phyloP scores from a whole-genome alignment of 345 rosid genomes.

The Eutrema heterophyllum region DNA sequence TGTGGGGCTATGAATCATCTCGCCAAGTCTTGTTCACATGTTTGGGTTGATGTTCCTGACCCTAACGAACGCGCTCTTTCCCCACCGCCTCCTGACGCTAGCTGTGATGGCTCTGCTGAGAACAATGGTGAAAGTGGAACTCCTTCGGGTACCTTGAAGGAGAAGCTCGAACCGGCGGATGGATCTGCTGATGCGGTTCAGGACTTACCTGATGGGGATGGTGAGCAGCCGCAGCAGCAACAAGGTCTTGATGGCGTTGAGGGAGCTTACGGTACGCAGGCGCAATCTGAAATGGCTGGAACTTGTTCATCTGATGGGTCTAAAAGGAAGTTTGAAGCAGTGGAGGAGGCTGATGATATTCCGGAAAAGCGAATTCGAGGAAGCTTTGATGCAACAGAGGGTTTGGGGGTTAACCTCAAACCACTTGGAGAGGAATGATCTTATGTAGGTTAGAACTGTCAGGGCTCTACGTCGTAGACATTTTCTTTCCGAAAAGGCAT shows the following conservation, averaged over 20 bases:
- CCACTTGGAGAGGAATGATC: neutral
- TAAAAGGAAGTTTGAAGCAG: slow-evolving; percentile 3
- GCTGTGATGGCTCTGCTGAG: neutral
- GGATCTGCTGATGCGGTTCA: neutral
- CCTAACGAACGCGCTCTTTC: slow-evolving; percentile 10
- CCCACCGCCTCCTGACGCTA: neutral
- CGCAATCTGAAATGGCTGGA: neutral
- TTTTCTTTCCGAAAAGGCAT: neutral
- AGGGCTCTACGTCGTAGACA: neutral
- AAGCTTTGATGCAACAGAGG: neutral
- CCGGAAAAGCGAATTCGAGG: neutral
- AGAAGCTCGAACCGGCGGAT: neutral
- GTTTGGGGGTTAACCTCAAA: neutral
- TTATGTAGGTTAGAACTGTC: neutral
- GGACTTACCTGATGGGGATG: neutral
- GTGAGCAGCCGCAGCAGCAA: neutral
- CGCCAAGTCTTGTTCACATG: neutral
- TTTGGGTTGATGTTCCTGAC: slow-evolving; percentile 28
- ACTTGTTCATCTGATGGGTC: slow-evolving; percentile 1
- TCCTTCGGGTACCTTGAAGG: neutral
- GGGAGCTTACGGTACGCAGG: neutral
- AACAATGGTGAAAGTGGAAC: neutral
- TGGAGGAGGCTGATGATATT: neutral
- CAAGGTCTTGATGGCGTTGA: slow-evolving; percentile 12
- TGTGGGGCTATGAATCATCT: slow-evolving; percentile 13